Base-by-base conservation (phyloP, 768 basidiomycete species). In the Obba rivulosa region DNA sequence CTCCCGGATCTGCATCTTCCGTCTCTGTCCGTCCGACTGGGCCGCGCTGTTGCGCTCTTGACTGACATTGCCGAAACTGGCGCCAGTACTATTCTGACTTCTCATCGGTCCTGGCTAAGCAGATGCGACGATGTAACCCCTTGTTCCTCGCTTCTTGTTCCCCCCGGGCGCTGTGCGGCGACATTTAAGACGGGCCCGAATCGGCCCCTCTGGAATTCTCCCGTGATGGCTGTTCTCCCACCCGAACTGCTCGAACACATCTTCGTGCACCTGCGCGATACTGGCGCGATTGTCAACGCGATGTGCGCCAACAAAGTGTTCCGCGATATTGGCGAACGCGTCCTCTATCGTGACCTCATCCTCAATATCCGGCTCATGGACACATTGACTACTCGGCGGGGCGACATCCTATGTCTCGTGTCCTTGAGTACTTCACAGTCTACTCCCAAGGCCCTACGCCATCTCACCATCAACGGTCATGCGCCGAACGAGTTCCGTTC, bases 241-340 rank as follows among this genome's bases (percentile, higher is more conserved):
- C 28, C 42, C n/a, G 51, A 55, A n/a, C 36, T 55, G 13, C 38
- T 51, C 11, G 34, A 41, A 23, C 49, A 41, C 23, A 43, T 53
- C 23, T 28, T 43, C 18, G 25, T 41, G 13, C 34, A 25, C 22
- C 18, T 52, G 43, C 40, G 41, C 25, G 31, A 42, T 31, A 31
- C 39, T 14, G 25, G 20, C n/a, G 13, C 5, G 14, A 17, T 48
- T n/a, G 45, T 48, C 14, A 9, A 34, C 8, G 46, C 47, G 21
- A 59, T 59, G 57, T 35, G 52, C 14, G 55, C 51, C 42, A 42
- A 41, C 41, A 25, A 20, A 8, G 36, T 34, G 11, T 59, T 49
- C 49, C 54, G 54, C 44, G 38, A 46, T 40, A 35, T 52, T 34
- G 57, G 52, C n/a, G 52, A 55, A 11, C 51, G 52, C 17, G 43